Conservation (phyloP, 1,284 basidiomycete species). For the Boletus semigastroideus region DNA sequence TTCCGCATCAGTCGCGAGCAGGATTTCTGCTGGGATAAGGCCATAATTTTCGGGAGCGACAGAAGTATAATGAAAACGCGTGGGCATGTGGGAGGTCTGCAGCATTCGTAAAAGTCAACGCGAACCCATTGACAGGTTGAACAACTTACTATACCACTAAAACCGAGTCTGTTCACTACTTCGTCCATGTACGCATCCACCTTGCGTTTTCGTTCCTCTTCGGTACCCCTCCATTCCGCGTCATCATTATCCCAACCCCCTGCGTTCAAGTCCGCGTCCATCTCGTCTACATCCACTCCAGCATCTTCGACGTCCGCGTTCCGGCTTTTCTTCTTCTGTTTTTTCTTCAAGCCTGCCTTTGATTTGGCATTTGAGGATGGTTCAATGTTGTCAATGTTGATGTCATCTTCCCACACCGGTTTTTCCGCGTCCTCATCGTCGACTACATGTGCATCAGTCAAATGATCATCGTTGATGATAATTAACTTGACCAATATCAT, state of each 20-base stretch:
- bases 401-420: conserved; percentile 88
- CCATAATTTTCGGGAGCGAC: conserved; percentile 70
- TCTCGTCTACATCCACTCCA: conserved; percentile 65
- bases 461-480: not conserved
- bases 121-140: not conserved
- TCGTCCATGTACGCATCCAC: conserved; percentile 90
- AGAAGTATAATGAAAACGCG: conserved; percentile 90
- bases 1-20: conserved; percentile 91
- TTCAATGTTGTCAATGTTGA: conserved; percentile 74
- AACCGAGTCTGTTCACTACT: conserved; percentile 86
- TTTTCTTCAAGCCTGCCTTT: conserved; percentile 42
- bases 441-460: conserved; percentile 22
- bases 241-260: conserved; percentile 40
- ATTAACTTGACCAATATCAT: conserved; percentile 27
- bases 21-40: conserved; percentile 84
- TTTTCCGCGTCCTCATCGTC: conserved; percentile 57
- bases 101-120: conserved; percentile 1
- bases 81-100: conserved; percentile 86
- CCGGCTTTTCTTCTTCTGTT: conserved; percentile 57
- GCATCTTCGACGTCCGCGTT: conserved; percentile 40
- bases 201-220: conserved; percentile 81
- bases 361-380: conserved; percentile 33
- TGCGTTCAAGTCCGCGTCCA: conserved; percentile 67
- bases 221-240: conserved; percentile 79
- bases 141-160: conserved; percentile 87